Conservation (phyloP, 1,284 basidiomycete species). For the Trichosporon ovoides region DNA sequence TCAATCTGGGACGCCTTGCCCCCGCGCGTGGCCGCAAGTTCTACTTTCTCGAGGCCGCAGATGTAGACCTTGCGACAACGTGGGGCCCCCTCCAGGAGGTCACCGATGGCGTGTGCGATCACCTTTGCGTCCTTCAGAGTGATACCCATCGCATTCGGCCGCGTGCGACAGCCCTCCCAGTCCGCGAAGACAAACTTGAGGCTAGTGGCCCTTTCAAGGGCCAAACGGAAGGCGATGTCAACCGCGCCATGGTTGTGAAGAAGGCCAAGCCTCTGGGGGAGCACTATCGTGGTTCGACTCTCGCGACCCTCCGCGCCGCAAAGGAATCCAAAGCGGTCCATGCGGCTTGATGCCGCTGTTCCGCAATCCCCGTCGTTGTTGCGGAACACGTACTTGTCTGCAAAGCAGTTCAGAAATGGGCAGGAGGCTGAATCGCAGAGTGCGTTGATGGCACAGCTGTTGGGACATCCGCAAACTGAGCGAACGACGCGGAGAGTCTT, state of each 20-base stretch:
- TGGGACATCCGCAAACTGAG: background rate
- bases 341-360: background rate
- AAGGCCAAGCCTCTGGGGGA: background rate
- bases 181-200: background rate
- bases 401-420: background rate
- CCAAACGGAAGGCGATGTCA: background rate
- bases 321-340: background rate
- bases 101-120: background rate
- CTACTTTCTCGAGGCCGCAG: background rate
- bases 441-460: background rate
- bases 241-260: background rate
- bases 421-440: background rate
- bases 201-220: background rate
- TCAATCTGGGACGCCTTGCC: background rate
- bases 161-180: background rate
- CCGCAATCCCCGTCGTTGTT: slow-evolving; percentile 2
- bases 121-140: background rate
- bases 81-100: background rate
- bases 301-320: background rate
- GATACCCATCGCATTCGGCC: background rate
- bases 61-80: background rate
- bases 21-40: background rate
- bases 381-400: slow-evolving; percentile 9
- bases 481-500: slow-evolving; percentile 1
- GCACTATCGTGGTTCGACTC: background rate